phyloP scores from a whole-genome alignment of 345 rosid species.

The Sapria himalayana region DNA sequence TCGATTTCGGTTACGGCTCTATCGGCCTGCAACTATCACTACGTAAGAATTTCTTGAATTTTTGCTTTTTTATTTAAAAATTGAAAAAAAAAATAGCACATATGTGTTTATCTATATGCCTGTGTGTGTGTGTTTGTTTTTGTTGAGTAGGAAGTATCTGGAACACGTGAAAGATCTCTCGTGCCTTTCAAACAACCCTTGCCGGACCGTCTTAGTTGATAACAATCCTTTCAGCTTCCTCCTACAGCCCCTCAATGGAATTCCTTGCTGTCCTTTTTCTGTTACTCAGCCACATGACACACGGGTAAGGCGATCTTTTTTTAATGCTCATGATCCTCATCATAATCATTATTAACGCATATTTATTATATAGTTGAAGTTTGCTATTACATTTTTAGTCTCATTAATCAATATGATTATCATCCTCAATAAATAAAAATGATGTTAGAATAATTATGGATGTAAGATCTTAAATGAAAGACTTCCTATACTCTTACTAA shows the following conservation, averaged over 20 bases:
- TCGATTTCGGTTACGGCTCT: conserved; percentile 49
- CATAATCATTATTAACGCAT: no score
- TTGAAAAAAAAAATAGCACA: background rate
- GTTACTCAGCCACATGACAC: conserved; percentile 58
- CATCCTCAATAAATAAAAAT: no score
- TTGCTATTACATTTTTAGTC: no score
- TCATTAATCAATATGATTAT: no score
- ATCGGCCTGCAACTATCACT: conserved; percentile 86
- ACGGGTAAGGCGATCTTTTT: conserved; percentile 31
- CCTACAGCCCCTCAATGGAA: conserved; percentile 84
- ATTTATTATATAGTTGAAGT: no score
- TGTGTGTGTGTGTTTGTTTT: conserved; percentile 1
- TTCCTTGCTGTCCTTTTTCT: conserved; percentile 86
- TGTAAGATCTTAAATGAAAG: no score
- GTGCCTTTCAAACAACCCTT: conserved; percentile 48
- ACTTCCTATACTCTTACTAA: no score
- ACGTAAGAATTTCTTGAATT: conserved; percentile 36
- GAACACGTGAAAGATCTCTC: conserved; percentile 92
- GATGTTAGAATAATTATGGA: no score
- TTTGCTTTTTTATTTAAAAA: background rate
- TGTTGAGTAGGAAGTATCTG: conserved; percentile 36
- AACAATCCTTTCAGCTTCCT: conserved; percentile 95
- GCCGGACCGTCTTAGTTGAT: conserved; percentile 72
- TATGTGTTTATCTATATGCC: background rate
- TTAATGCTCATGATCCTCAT: no score